phyloP scores from a whole-genome alignment of 2,329 filamentous ascomycete species.

The Fusarium sp. region DNA sequence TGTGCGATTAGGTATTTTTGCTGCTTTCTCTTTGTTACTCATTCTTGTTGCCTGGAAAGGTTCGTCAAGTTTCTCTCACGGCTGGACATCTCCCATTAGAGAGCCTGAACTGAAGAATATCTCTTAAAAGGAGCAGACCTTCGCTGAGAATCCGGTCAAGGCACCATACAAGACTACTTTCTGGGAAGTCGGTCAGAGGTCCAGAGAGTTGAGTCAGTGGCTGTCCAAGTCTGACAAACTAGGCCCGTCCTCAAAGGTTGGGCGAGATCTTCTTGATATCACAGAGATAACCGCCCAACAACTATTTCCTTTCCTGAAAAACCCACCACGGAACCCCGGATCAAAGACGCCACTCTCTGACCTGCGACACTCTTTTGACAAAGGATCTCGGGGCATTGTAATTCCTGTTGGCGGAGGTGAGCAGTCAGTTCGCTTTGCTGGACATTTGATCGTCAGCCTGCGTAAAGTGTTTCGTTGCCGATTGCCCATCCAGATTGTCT shows the following conservation, averaged over 20 bases:
- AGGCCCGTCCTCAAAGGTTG: background rate
- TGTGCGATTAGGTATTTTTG: background rate
- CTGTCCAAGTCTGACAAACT: constrained; percentile 14
- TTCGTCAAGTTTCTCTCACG: background rate
- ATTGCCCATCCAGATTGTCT: constrained; percentile 53
- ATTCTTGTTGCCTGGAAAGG: constrained; percentile 7
- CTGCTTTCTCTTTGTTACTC: background rate
- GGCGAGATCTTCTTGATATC: background rate
- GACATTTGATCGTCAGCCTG: constrained; percentile 51
- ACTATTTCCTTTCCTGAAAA: constrained; percentile 45
- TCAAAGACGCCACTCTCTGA: constrained; percentile 43
- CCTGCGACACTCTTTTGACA: constrained; percentile 34
- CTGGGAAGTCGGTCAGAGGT: constrained; percentile 49
- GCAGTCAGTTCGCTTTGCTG: constrained; percentile 47
- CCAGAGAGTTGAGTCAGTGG: constrained; percentile 24
- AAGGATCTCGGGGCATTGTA: constrained; percentile 47
- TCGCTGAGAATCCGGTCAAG: constrained; percentile 39
- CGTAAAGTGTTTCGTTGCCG: constrained; percentile 43
- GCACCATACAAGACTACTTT: constrained; percentile 48
- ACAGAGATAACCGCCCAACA: constrained; percentile 22
- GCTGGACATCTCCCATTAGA: background rate
- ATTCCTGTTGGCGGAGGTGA: constrained; percentile 49
- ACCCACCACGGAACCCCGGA: background rate
- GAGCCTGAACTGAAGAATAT: background rate
- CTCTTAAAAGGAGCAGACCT: constrained; percentile 13